A percentile compares a stretch with the other conserved stretches of the same genome.
These are phyloP conservation scores for Diplodia intermedia DNA, from an alignment of 2,329 filamentous ascomycete species.

Conservation along the genomic window DNA sequence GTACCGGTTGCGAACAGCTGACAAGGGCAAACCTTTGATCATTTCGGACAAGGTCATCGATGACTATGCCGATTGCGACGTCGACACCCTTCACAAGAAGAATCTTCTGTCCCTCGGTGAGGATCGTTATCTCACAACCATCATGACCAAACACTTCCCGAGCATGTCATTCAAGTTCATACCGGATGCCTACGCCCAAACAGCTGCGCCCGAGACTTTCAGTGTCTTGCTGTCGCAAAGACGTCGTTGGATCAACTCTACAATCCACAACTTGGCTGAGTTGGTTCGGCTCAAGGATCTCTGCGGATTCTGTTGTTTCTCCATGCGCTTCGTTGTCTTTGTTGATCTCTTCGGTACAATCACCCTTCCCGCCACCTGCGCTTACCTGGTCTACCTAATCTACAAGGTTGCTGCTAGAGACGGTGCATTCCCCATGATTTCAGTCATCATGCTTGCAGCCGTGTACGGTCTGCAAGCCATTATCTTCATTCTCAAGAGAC, in stretches of 20 bases:
- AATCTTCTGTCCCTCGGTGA: slow-evolving; percentile 92
- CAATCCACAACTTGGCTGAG: slow-evolving; percentile 93
- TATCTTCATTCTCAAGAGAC: slow-evolving; percentile 94
- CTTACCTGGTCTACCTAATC: slow-evolving; percentile 86
- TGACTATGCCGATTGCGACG: slow-evolving; percentile 86
- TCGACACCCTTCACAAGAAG: slow-evolving; percentile 95
- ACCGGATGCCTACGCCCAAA: slow-evolving; percentile 89
- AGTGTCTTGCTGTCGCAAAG: slow-evolving; percentile 94
- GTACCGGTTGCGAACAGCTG: slow-evolving; percentile 93
- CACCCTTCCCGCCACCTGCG: slow-evolving; percentile 86
- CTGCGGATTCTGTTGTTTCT: slow-evolving; percentile 98
- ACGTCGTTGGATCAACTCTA: slow-evolving; percentile 99
- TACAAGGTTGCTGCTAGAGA: slow-evolving; percentile 73
- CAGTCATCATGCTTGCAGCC: slow-evolving; percentile 84
- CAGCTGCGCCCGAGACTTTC: slow-evolving; percentile 93
- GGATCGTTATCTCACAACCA: slow-evolving; percentile 93
- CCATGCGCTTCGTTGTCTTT: slow-evolving; percentile 95
- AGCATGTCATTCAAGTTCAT: slow-evolving; percentile 96
- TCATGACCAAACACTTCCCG: slow-evolving; percentile 99
- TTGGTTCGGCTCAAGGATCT: slow-evolving; percentile 89
- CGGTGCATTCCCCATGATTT: slow-evolving; percentile 84
- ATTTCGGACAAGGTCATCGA: slow-evolving; percentile 86
- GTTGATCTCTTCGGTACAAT: slow-evolving; percentile 93
- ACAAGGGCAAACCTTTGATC: slow-evolving; percentile 92
- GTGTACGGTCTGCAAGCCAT: slow-evolving; percentile 96